Base-by-base conservation (phyloP, 2,329 filamentous ascomycete genomes). In the Verticillium dahliae region DNA sequence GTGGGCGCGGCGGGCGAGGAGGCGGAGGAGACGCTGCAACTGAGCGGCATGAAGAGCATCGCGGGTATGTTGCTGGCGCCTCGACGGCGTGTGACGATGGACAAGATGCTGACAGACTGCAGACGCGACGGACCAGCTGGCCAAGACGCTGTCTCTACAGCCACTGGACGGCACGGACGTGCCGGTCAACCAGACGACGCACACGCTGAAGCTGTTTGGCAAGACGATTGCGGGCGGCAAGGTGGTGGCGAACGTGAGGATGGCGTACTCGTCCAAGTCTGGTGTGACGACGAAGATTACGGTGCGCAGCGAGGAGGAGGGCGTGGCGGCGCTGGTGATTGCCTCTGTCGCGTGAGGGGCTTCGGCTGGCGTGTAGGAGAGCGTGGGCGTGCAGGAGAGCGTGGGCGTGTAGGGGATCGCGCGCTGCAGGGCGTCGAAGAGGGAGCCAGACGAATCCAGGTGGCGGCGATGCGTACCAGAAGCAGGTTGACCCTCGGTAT, bases 241-340 rank as follows among this genome's bases (percentile, higher is more conserved):
- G 71, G 94, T 99, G 15, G 91, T 93, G 61, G 90, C 90, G 63
- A 88, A 86, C 67, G 87, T 98, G 66, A 86, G 92, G 76, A 97
- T 99, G 93, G 95, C 93, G 1, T 97, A 87, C 78, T 96, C 91
- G 64, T 87, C 90, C 70, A 97, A 96, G 83, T 89, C 89, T 58
- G 95, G 95, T 59, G 92, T 98, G 33, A 97, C 95, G 62, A 96
- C 94, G 71, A 98, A 98, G 85, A 92, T 99, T 69, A 90, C 89
- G 59, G 91, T 94, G 64, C 85, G 95, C 72, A 90, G 90, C 74
- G 95, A 99, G 75, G 95, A 99, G 77, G 91, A 95, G 73, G 91
- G 91, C 61, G 87, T 99, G 71, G 92, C 95, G 64, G 84, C 87
- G 63, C 81, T 96, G 75, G 86, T 98, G 63, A 85, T 97, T 73